A percentile compares a stretch with the other conserved stretches of the same genome.
These are phyloP conservation scores for Akanthomyces dipterigenus DNA, from an alignment of 2,329 filamentous ascomycete species.

Conservation along the genomic window DNA sequence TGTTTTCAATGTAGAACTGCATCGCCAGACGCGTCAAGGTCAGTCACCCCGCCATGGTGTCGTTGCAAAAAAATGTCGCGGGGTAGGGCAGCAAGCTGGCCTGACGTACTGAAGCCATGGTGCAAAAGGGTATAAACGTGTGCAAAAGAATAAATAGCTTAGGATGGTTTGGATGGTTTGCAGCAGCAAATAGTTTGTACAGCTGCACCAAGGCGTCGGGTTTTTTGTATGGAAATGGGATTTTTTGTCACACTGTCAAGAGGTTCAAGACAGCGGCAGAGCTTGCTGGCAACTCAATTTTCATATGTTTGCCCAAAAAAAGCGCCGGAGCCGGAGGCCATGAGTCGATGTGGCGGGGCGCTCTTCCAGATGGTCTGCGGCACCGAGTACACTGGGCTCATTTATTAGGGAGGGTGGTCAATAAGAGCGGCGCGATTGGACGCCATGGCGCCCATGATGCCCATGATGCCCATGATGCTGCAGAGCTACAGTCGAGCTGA, in stretches of 20 bases:
- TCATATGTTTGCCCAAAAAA: not conserved
- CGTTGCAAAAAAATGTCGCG: constrained; percentile 4
- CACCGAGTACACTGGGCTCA: not conserved
- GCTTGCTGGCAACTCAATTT: not conserved
- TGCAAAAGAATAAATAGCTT: constrained; percentile 5
- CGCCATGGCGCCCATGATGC: not conserved
- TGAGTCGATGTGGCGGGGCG: constrained; percentile 8
- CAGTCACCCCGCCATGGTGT: constrained; percentile 22
- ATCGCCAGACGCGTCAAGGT: constrained; percentile 14
- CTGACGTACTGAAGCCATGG: constrained; percentile 14
- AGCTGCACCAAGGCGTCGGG: not conserved
- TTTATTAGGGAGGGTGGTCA: not conserved
- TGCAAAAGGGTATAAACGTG: constrained; percentile 1
- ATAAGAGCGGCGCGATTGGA: constrained; percentile 6
- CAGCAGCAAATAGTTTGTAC: not conserved
- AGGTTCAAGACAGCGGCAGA: not conserved
- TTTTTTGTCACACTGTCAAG: not conserved
- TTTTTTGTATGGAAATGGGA: not conserved
- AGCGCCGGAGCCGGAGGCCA: constrained; percentile 6
- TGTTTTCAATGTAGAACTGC: constrained; percentile 71
- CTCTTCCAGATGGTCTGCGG: not conserved
- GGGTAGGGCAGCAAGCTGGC: constrained; percentile 4
- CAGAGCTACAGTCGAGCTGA: not conserved
- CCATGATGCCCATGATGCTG: not conserved
- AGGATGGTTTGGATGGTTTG: not conserved